phyloP scores from a whole-genome alignment of 2,329 filamentous ascomycete genomes.

The Emergomyces orientalis region DNA sequence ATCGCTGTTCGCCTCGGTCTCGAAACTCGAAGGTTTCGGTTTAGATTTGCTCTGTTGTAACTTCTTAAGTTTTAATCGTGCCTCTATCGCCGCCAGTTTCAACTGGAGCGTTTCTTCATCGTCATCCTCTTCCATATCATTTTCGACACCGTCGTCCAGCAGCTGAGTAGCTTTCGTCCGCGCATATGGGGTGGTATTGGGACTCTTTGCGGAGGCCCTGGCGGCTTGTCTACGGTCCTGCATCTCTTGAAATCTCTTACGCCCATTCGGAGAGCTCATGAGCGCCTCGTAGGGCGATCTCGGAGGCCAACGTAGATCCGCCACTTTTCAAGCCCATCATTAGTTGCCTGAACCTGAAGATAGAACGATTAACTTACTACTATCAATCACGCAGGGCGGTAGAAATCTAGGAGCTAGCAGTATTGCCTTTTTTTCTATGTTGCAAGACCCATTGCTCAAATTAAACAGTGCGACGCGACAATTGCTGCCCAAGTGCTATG shows the following conservation, averaged over 20 bases:
- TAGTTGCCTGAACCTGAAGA: background rate
- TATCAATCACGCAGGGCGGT: conserved; percentile 29
- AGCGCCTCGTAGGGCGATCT: conserved; percentile 54
- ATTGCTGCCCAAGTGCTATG: too few relatives aligned
- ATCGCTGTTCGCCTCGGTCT: conserved; percentile 20
- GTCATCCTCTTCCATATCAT: conserved; percentile 52
- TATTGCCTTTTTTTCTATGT: background rate
- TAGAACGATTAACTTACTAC: background rate
- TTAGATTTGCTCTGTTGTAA: conserved; percentile 56
- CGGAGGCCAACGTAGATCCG: conserved; percentile 46
- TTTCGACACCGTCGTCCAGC: conserved; percentile 19
- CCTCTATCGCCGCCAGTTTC: conserved; percentile 80
- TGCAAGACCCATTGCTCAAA: background rate
- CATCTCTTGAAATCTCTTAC: conserved; percentile 62
- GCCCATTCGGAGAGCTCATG: conserved; percentile 65
- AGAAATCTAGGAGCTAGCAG: background rate
- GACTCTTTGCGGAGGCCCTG: conserved; percentile 43
- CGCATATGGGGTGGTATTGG: conserved; percentile 10
- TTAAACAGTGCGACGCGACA: background rate
- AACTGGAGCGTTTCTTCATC: conserved; percentile 86
- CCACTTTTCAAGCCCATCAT: conserved; percentile 12
- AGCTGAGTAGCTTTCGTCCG: conserved; percentile 12
- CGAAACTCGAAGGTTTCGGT: conserved; percentile 25
- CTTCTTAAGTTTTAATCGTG: conserved; percentile 76
- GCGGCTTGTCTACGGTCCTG: conserved; percentile 59